phyloP scores from a whole-genome alignment of 805 yeast genomes.

The Metschnikowia drakensbergensis region DNA sequence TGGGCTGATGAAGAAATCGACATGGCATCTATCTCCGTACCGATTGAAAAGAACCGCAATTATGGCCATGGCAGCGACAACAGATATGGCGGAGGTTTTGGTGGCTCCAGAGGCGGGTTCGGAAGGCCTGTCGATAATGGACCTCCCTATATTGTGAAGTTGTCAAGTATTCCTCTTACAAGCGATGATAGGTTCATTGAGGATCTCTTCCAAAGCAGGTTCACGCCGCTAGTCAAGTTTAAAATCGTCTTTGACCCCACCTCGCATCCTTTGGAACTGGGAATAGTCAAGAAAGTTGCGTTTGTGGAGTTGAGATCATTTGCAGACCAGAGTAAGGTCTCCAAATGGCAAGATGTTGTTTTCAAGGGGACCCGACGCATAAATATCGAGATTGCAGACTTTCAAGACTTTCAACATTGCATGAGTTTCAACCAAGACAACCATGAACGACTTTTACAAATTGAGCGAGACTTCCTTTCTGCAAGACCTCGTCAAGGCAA shows the following conservation, averaged over 20 bases:
- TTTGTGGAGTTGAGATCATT: slow-evolving; percentile 54
- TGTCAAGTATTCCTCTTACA: slow-evolving; percentile 55
- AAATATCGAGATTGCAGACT: slow-evolving; percentile 38
- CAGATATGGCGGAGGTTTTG: slow-evolving; percentile 8
- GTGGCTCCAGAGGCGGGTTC: slow-evolving; percentile 9
- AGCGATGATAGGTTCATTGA: slow-evolving; percentile 49
- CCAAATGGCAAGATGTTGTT: slow-evolving; percentile 60
- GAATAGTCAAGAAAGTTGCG: slow-evolving; percentile 51
- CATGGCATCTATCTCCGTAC: slow-evolving; percentile 43
- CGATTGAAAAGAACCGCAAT: slow-evolving; percentile 38
- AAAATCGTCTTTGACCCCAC: slow-evolving; percentile 57
- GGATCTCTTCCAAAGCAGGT: slow-evolving; percentile 62
- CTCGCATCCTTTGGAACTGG: slow-evolving; percentile 33
- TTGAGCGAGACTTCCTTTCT: slow-evolving; percentile 28
- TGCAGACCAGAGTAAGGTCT: slow-evolving; percentile 52
- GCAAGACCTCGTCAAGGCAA: slow-evolving; percentile 17
- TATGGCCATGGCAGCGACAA: slow-evolving; percentile 9
- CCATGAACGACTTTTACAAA: slow-evolving; percentile 26
- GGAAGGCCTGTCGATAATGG: slow-evolving; percentile 19
- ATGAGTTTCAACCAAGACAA: slow-evolving; percentile 38
- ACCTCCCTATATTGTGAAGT: slow-evolving; percentile 66
- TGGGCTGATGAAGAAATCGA: slow-evolving; percentile 48
- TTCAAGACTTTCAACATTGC: slow-evolving; percentile 37
- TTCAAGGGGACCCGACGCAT: slow-evolving; percentile 42
- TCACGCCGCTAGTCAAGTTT: slow-evolving; percentile 53